Base-by-base conservation (phyloP, 176 grass and related monocot genomes). In the Eragrostis curvula region DNA sequence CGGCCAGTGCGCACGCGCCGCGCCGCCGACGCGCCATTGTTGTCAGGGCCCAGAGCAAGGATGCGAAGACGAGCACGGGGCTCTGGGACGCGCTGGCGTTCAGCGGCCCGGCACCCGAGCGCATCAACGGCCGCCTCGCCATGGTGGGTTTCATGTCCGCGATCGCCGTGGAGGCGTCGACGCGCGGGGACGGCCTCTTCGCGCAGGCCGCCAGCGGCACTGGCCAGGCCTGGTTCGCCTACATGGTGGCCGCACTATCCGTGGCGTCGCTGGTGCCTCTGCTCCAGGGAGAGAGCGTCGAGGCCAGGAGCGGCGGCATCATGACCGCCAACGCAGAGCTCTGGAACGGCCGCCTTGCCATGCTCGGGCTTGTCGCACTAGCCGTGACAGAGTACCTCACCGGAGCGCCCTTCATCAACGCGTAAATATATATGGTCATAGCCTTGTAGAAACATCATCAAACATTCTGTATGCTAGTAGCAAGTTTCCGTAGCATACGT, bases 1-100 rank as follows among this genome's bases (percentile, higher is more conserved):
- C 64, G 18, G 12, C 7, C 24, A 49, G 12, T 13, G 48, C 12
- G 12, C 48, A 14, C 14, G 10, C 58, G 59, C 45, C 58, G 81
- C n/a, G n/a, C n/a, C n/a, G n/a, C n/a, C n/a, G n/a, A 0, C 46
- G 23, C 11, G 1, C 44, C 10, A 21, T 83, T 27, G 30, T 74
- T 21, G 70, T 83, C n/a, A 66, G 70, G 47, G 70, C 59, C 59
- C 81, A 83, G 70, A 5, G 9, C 29, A 58, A 83, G 57, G 24
- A n/a, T n/a, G n/a, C n/a, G n/a, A n/a, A 75, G 32, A 0, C 36
- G 16, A 49, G 2, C 44, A 72, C 86, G 16, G 76, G 74, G 14
- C 49, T 90, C 23, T 87, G 70, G 60, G 91, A 93, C 59, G 80
- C 72, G 68, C 72, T 93, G 17, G 88, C 88, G 23, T 93, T 93